Conservation (phyloP, 352 stramenopile species). For the Phytophthora podocarpi region DNA sequence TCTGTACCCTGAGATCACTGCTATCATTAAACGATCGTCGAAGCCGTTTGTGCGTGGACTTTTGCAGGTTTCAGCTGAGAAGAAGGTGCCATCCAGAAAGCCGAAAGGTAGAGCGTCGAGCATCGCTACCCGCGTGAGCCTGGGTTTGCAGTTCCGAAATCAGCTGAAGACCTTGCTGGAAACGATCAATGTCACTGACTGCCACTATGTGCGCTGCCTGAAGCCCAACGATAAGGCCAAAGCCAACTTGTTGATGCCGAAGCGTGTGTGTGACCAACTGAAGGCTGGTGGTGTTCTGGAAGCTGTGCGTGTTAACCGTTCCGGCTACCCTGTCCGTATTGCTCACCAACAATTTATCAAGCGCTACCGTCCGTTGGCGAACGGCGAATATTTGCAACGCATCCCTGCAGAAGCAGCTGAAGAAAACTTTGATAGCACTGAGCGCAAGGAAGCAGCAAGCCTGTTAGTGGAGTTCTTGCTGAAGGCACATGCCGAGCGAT, state of each 20-base stretch:
- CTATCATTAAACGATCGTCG: slow-evolving; percentile 72
- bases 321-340: slow-evolving; percentile 98
- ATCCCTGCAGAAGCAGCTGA: slow-evolving; percentile 60
- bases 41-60: slow-evolving; percentile 75
- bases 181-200: slow-evolving; percentile 94
- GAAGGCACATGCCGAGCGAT: slow-evolving; percentile 68
- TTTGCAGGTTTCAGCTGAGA: slow-evolving; percentile 40
- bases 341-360: slow-evolving; percentile 93
- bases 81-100: slow-evolving; percentile 33
- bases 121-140: slow-evolving; percentile 55
- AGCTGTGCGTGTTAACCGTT: slow-evolving; percentile 96
- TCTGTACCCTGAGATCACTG: slow-evolving; percentile 84
- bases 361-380: slow-evolving; percentile 85
- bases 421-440: slow-evolving; percentile 56
- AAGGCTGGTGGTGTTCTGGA: slow-evolving; percentile 99
- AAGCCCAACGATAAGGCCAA: slow-evolving; percentile 98
- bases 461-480: slow-evolving; percentile 74
- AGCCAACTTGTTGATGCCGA: slow-evolving; percentile 76
- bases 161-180: slow-evolving; percentile 93
- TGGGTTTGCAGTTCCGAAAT: slow-evolving; percentile 91
- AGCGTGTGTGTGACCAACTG: slow-evolving; percentile 96
- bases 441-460: slow-evolving; percentile 57
- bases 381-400: slow-evolving; percentile 61
- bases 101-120: slow-evolving; percentile 40
- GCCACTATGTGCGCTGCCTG: slow-evolving; percentile 98